Conservation (phyloP, 2,329 filamentous ascomycete species). For the Calonectria pauciramosa region DNA sequence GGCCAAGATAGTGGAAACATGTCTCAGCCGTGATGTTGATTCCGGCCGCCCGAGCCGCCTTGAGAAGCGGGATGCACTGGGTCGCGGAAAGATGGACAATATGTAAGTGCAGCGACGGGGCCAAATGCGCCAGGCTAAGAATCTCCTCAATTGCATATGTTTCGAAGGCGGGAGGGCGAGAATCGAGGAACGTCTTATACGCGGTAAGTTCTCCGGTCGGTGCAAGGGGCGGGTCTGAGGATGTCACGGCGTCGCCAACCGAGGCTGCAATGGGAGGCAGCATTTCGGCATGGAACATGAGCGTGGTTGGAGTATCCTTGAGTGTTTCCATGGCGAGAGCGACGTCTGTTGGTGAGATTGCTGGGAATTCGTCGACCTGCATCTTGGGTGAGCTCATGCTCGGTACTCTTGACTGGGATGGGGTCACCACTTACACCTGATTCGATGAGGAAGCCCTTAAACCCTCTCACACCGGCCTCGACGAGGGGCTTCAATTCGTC, state of each 20-base stretch:
- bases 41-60: conserved; percentile 78
- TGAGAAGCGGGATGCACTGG: conserved; percentile 86
- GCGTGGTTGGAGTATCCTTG: conserved; percentile 84
- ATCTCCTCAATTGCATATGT: conserved; percentile 92
- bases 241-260: conserved; percentile 82
- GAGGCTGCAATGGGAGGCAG: conserved; percentile 87
- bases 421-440: conserved; percentile 80
- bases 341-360: conserved; percentile 85
- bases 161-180: conserved; percentile 90
- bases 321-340: conserved; percentile 84
- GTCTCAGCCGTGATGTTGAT: conserved; percentile 94
- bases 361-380: conserved; percentile 95
- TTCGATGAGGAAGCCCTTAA: conserved; percentile 98
- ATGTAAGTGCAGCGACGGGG: conserved; percentile 87
- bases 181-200: conserved; percentile 93
- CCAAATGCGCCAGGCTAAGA: conserved; percentile 82
- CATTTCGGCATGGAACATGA: conserved; percentile 99
- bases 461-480: conserved; percentile 88
- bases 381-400: conserved; percentile 28
- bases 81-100: conserved; percentile 95
- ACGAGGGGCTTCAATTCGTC: conserved; percentile 84
- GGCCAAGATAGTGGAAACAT: conserved; percentile 93
- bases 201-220: conserved; percentile 80
- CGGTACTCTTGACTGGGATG: neutral
- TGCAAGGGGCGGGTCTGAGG: conserved; percentile 76